Base-by-base conservation (phyloP, 2,329 filamentous ascomycete species). In the Podosphaera leucotricha region DNA sequence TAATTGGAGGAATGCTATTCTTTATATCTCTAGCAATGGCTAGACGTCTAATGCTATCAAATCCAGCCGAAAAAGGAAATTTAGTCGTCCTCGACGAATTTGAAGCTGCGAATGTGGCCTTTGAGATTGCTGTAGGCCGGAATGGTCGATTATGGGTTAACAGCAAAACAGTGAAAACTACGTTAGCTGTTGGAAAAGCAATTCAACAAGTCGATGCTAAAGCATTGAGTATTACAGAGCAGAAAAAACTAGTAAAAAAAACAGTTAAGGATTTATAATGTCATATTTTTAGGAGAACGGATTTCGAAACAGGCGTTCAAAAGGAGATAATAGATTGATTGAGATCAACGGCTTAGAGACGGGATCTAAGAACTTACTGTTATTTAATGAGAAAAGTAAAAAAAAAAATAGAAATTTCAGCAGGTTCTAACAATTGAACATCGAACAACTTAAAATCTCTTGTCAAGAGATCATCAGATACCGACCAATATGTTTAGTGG, bases 131-230 rank as follows among this genome's bases (percentile, higher is more conserved):
- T 0, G 81, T 93, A 7, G 90, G 90, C 16, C 74, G 84, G 55
- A 98, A 98, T 60, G 90, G 90, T 36, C 78, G 75, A 59, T 72
- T 95, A 19, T 95, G 90, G 85, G 80, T 95, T 13, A 77, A 87
- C 56, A 85, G 80, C 51, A 80, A 79, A 22, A 79, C 67, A 48
- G 64, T 78, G 33, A 79, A 71, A 62, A 76, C 75, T 26, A 77
- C 85, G 6, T 64, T 93, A 48, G 70, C 75, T 0, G 80, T 95
- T 45, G 87, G 86, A 1, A 74, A 73, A 52, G 81, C 83, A 38
- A 64, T 98, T 41, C 70, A 71, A 54, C 73, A 82, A 57, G 79
- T 78, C n/a, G 86, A 95, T 58, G 70, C 78, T 55, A 68, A 70
- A 44, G 64, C 64, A 2, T 61, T 84, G 49, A 68, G 64, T 2